Evolutionary conservation across 2,329 filamentous ascomycete genomes (phyloP).

Genomic region (Paracorniculantispora psalliotae): DNA sequence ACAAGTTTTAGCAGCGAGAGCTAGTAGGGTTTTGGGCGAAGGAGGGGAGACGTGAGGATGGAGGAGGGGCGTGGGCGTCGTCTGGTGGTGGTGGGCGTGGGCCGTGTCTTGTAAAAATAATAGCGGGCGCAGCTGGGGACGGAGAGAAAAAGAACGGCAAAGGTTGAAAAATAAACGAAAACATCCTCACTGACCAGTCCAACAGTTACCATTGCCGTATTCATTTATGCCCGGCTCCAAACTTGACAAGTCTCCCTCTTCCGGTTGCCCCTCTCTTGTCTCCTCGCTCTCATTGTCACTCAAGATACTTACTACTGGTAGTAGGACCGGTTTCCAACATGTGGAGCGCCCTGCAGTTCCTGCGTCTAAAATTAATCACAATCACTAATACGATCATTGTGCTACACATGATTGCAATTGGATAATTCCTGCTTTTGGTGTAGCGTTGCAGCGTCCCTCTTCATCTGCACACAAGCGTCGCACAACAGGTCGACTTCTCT

Average conservation of each 20-base stretch:
- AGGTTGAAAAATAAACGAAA: neutral
- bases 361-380: slow-evolving; percentile 1
- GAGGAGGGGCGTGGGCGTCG: slow-evolving; percentile 1
- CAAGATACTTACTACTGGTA: neutral
- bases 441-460: neutral
- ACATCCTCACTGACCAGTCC: neutral
- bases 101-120: neutral
- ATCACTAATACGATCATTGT: neutral
- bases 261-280: neutral
- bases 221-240: neutral
- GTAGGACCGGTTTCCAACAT: neutral
- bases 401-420: neutral
- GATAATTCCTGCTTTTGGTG: neutral
- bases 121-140: neutral
- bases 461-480: neutral
- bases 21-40: neutral
- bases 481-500: neutral
- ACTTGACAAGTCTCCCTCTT: neutral
- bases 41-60: neutral
- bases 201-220: neutral
- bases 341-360: neutral
- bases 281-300: neutral
- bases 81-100: neutral
- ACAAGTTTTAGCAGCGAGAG: neutral
- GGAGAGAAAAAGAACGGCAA: neutral